Conservation (phyloP, 805 yeast genomes). For the Candida berthetii region DNA sequence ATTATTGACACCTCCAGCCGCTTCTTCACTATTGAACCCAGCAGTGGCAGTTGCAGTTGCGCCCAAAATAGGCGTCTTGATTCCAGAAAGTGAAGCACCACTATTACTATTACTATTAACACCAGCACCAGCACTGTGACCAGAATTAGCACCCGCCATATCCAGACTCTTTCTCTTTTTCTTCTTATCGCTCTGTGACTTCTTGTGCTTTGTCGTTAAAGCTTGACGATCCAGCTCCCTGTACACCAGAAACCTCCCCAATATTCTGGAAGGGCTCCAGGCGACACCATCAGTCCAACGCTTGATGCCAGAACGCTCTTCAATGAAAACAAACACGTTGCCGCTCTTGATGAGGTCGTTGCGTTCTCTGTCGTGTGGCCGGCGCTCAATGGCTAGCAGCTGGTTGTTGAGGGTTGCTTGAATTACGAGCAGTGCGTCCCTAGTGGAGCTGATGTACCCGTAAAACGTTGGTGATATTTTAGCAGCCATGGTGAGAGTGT, state of each 20-base stretch:
- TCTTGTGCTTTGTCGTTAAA: constrained; percentile 33
- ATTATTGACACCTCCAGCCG: constrained; percentile 10
- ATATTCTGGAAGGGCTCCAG: constrained; percentile 89
- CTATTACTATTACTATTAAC: not conserved
- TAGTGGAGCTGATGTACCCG: constrained; percentile 72
- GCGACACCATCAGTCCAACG: constrained; percentile 97
- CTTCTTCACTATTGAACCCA: not conserved
- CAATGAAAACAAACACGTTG: constrained; percentile 77
- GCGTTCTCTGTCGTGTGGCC: constrained; percentile 82
- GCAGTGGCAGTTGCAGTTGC: constrained; percentile 1
- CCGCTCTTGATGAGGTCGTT: constrained; percentile 63
- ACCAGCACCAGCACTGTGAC: not conserved
- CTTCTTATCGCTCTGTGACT: constrained; percentile 7
- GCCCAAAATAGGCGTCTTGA: not conserved
- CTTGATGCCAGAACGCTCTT: constrained; percentile 75
- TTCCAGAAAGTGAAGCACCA: not conserved
- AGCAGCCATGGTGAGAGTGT: too few species aligned
- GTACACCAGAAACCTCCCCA: constrained; percentile 81
- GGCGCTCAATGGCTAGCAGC: constrained; percentile 57
- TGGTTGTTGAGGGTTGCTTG: constrained; percentile 69
- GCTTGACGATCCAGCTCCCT: constrained; percentile 54
- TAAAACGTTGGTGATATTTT: constrained; percentile 11
- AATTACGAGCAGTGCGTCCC: constrained; percentile 75
- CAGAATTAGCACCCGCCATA: not conserved
- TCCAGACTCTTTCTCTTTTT: constrained; percentile 6